Conservation (phyloP, 2,329 filamentous ascomycete genomes). For the Monilinia vaccinii-corymbosi region DNA sequence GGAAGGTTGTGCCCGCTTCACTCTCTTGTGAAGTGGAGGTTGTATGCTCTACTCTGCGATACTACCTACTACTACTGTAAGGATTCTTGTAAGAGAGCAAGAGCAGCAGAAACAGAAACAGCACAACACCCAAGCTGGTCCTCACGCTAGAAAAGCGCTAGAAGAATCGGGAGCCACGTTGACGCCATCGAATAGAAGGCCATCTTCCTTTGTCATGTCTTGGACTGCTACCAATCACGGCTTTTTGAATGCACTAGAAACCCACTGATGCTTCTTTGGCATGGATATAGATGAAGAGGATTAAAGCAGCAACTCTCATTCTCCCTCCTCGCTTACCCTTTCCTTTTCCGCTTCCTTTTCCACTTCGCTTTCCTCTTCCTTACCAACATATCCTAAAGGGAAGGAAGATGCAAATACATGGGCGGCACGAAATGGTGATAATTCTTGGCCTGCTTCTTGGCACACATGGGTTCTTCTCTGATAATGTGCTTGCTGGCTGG, state of each 20-base stretch:
- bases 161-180: neutral
- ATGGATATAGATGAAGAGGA: neutral
- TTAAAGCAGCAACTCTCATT: neutral
- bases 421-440: neutral
- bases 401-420: no score
- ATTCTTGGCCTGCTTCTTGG: neutral
- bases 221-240: neutral
- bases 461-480: neutral
- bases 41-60: no score
- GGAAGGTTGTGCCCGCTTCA: neutral
- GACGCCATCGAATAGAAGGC: neutral
- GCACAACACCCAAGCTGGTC: neutral
- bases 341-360: no score
- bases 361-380: no score
- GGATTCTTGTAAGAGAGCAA: neutral
- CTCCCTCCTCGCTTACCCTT: neutral
- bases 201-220: neutral
- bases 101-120: neutral
- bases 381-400: no score
- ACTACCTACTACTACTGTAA: no score
- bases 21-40: neutral
- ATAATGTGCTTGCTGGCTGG: neutral
- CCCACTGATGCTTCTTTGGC: neutral
- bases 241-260: neutral
- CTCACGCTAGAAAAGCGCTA: constrained; percentile 3